Evolutionary conservation across 495 filamentous ascomycete genomes (phyloP), one percentile per base, ranked within the genome.

Genomic region (Hypomontagnella submonticulosa): DNA sequence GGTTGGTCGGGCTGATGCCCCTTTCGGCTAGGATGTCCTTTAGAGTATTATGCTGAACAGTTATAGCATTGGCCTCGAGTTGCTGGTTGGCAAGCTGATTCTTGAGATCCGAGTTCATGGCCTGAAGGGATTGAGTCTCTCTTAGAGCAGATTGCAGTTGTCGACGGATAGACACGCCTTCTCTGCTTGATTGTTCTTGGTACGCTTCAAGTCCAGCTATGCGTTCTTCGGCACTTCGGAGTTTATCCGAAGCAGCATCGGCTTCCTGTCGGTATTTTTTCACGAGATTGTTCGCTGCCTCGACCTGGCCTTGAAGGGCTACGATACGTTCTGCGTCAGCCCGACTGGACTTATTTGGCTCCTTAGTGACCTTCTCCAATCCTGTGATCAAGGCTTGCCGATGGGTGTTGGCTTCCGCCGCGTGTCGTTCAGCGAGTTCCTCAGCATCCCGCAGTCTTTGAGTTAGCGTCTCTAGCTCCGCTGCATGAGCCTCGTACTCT

Each of bases 131-230:
- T 70, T 96, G 92, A 41, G 87, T 85, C 40, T 99, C 93, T 63
- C 87, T 89, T 66, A 95, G 81, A 1, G 90, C 87, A 30, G 85
- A 83, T 73, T 97, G 93, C 52, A 99, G 84, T 69, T 97, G 93
- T 73, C 93, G 87, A 32, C 96, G 89, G 40, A 97, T 89, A 32
- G 89, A 86, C 55, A 99, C 85, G 33, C 92, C 90, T 75, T 99
- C 95, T 33, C 95, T 84, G 73, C 93, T 97, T 4, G 93, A 88
- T 78, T 99, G 95, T 71, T 97, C 94, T 77, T 99, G 95, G 73
- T 97, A 97, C 1, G 91, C 91, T 76, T 99, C 95, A 4, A 99
- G 83, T 2, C 94, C 93, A 12, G 95, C 96, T 72, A 99, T 97
- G 5, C 96, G 86, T 74, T 96, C 96, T 76, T 98, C 96, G 6